Evolutionary conservation across 2,329 filamentous ascomycete species (phyloP), one percentile per base, ranked within the genome.

Genomic region (Thermothelomyces thermophilus): DNA sequence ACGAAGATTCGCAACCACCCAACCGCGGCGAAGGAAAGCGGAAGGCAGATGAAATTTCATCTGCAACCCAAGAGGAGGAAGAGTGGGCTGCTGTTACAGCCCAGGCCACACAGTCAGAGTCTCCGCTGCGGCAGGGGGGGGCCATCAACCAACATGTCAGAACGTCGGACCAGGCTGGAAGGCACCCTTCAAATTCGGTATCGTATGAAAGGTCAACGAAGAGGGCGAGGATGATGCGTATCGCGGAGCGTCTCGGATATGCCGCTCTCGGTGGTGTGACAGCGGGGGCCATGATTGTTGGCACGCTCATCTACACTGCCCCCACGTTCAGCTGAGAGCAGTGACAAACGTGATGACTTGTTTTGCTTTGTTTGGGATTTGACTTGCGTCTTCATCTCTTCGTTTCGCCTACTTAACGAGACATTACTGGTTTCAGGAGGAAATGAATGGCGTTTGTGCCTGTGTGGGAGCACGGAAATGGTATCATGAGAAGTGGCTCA

Each of bases 231-330:
- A 57, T 59, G 36, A 50, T 59, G 8, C 59, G 62, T 19, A 30
- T 63, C 31, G 65, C 62, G 1, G 65, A 66, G 48, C 60, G 60
- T 17, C 51, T 68, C 8, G 66, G 67, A 7, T 67, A 66, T 50
- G 66, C 66, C 2, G 67, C 68, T 2, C 59, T 70, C 1, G 68
- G 68, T 9, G 65, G 65, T 16, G 60, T 63, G 19, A 62, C 64
- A 7, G 62, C 63, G 10, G 65, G 66, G 8, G 62, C 65, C 1
- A 64, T 67, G 45, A 60, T 70, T 2, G 52, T 71, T 10, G 63
- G 64, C 1, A 65, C 67, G 1, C 58, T 71, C 11, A 65, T 70
- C 36, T 68, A 66, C 52, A 69, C 68, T 8, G 68, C 68, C 1
- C 68, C 68, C 0, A 61, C 62, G 3, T 64, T 70, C 35, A 51